Percentiles rank a stretch among this genome's conserved stretches.
Evolutionary conservation across 345 rosid genomes (phyloP).

Genomic region (Corchorus capsularis): DNA sequence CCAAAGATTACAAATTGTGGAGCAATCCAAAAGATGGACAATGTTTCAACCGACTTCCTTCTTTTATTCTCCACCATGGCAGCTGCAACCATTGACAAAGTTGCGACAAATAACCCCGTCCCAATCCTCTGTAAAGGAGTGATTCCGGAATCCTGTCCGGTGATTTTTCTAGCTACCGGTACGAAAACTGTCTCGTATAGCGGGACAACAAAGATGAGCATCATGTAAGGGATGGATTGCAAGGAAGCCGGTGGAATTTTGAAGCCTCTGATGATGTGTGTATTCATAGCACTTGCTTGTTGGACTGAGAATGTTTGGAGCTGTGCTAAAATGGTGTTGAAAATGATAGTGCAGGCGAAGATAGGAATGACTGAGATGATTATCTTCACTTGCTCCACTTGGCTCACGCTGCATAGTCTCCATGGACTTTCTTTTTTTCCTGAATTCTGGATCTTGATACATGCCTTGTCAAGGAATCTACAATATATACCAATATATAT

Average conservation of each 20-base stretch:
- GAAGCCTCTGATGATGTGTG: constrained; percentile 34
- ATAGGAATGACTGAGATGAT: constrained; percentile 54
- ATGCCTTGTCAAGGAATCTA: constrained; percentile 93
- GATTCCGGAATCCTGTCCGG: constrained; percentile 46
- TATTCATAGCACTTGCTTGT: constrained; percentile 62
- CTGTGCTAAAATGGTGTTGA: constrained; percentile 68
- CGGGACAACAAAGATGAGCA: constrained; percentile 56
- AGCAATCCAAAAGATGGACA: constrained; percentile 69
- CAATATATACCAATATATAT: background rate
- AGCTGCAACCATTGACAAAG: constrained; percentile 69
- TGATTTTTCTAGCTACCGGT: constrained; percentile 46
- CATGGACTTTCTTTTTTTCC: constrained; percentile 73
- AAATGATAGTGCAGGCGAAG: constrained; percentile 57
- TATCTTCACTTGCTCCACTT: constrained; percentile 70
- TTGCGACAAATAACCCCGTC: constrained; percentile 50
- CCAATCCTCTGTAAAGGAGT: constrained; percentile 62
- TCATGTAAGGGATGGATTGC: constrained; percentile 56
- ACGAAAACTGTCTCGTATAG: constrained; percentile 47
- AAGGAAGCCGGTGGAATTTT: constrained; percentile 62
- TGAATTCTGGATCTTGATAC: constrained; percentile 58
- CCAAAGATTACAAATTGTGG: constrained; percentile 69
- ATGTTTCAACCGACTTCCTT: constrained; percentile 28
- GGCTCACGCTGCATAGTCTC: constrained; percentile 76
- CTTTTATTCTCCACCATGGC: constrained; percentile 58
- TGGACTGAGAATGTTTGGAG: constrained; percentile 73